phyloP scores from a whole-genome alignment of 306 rosid genomes.

The Cajanus cajan region DNA sequence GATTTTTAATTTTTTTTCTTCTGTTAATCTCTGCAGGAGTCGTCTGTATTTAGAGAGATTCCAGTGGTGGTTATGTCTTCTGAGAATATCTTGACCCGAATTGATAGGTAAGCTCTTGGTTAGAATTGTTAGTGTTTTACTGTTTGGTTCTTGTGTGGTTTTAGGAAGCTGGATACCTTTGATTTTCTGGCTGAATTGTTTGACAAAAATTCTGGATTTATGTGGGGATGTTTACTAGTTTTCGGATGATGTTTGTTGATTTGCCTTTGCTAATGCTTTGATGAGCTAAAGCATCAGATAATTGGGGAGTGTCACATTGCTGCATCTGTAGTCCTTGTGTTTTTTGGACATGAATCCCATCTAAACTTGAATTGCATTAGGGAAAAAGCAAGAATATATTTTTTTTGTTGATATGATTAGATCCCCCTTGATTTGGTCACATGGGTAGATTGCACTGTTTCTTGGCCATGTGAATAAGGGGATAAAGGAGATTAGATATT shows the following conservation, averaged over 20 bases:
- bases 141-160: not conserved
- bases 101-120: conserved; percentile 70
- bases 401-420: not conserved
- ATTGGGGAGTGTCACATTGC: not conserved
- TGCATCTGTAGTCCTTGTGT: not conserved
- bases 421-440: not conserved
- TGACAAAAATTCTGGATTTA: not conserved
- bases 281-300: not conserved
- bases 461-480: not conserved
- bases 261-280: not conserved
- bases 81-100: conserved; percentile 80
- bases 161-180: not conserved
- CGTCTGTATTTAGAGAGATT: conserved; percentile 75
- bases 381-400: not conserved
- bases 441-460: not conserved
- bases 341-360: not conserved
- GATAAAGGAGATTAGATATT: not conserved
- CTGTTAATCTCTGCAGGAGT: conserved; percentile 63
- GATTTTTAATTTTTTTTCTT: not conserved
- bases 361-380: not conserved
- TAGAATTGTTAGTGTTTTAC: not conserved
- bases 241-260: conserved; percentile 19
- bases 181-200: not conserved
- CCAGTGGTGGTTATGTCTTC: conserved; percentile 98
- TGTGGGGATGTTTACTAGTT: not conserved